Base-by-base conservation (phyloP, 345 rosid genomes). In the Geranium brycei region DNA sequence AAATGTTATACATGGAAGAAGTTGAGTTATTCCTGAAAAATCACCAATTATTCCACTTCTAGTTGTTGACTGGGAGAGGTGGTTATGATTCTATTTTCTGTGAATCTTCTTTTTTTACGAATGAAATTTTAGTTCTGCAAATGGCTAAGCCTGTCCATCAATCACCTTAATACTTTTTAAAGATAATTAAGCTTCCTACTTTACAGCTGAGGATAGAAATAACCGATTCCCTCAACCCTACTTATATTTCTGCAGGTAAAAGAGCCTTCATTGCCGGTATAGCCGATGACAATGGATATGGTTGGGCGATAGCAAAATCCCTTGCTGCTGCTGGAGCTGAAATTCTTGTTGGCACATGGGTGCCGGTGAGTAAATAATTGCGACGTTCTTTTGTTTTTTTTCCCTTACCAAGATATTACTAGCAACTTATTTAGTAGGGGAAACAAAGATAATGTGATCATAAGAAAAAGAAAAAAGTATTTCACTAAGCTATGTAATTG, bases 311-410 rank as follows among this genome's bases (percentile, higher is more conserved):
- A 60, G 99, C 97, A 17, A 93, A 93, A 73, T 87, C 99, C 69
- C 98, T 92, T 72, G 97, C 97, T 67, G 96, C 97, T 74, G 90
- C 98, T 23, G 97, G 98, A 51, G 99, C 99, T 81, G 95, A 93
- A 76, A 90, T 90, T 72, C 77, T 93, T 61, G 86, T 93, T 51
- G 99, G 97, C 56, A 93, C 99, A 70, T 93, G 99, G 99, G 99
- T 93, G 67, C 97, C 99, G 66, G 99, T 93, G 75, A 76, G 96
- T 75, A 41, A 68, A 62, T 63, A 17, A 41, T 58, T 15, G n/a
- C 17, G 13, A 5, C 31, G 15, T 28, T 19, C 64, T 4, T 59
- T 40, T 66, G 60, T 41, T 61, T 17, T 40, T 41, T 7, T 7
- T 59, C 5, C 0, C 28, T 47, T 32, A 56, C 59, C 16, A 41